phyloP scores from a whole-genome alignment of 2,329 filamentous ascomycete genomes.

The Acrodontium crateriforme region DNA sequence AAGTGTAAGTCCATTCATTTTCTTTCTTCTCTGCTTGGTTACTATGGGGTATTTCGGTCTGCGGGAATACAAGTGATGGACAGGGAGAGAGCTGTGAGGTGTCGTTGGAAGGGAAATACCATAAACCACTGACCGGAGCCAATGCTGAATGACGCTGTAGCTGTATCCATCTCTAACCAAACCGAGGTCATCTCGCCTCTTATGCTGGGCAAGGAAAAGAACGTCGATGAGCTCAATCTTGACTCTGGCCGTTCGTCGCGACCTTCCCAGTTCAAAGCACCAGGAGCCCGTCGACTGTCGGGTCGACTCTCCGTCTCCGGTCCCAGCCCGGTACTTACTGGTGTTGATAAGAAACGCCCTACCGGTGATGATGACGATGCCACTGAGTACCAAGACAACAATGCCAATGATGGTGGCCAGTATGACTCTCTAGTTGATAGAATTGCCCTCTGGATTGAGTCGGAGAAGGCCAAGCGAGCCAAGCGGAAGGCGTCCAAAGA shows the following conservation, averaged over 20 bases:
- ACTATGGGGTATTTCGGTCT: too few relatives aligned
- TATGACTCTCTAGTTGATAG: slow-evolving; percentile 36
- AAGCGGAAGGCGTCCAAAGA: slow-evolving; percentile 23
- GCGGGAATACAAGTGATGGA: too few relatives aligned
- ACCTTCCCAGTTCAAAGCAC: slow-evolving; percentile 24
- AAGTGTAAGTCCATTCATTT: slow-evolving; percentile 15
- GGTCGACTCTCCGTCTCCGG: slow-evolving; percentile 25
- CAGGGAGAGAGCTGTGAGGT: too few relatives aligned
- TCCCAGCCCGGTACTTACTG: slow-evolving; percentile 8
- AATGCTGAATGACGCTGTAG: too few relatives aligned
- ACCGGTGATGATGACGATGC: slow-evolving; percentile 3
- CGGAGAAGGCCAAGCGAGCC: slow-evolving; percentile 57
- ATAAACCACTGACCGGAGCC: too few relatives aligned
- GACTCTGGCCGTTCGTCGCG: slow-evolving; percentile 20
- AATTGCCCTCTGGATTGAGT: slow-evolving; percentile 70
- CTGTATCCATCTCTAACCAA: slow-evolving; percentile 31
- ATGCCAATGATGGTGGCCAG: too few relatives aligned
- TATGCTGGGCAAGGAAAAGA: slow-evolving; percentile 32
- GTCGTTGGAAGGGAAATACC: too few relatives aligned
- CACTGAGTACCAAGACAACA: too few relatives aligned
- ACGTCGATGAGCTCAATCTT: slow-evolving; percentile 27
- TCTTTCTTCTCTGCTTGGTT: neutral
- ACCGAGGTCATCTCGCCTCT: slow-evolving; percentile 34
- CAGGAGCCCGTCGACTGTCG: slow-evolving; percentile 25
- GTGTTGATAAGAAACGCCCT: too few relatives aligned